phyloP scores from a whole-genome alignment of 1,284 basidiomycete species.

The Cryptococcus hybrid region DNA sequence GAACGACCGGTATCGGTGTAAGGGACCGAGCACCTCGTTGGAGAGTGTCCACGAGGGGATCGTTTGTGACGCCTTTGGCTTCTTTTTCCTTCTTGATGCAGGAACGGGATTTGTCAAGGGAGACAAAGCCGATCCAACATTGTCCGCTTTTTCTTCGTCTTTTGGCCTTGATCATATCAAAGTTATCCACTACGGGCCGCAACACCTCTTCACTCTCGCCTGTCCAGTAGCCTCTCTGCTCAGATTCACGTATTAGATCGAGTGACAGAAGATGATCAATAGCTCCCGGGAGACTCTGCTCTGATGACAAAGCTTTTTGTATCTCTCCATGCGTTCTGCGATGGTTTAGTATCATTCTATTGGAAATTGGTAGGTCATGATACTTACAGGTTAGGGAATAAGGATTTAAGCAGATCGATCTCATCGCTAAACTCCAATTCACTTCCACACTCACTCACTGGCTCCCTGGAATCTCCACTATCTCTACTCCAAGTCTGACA shows the following conservation, averaged over 20 bases:
- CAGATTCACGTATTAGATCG: constrained; percentile 35
- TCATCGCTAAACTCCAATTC: constrained; percentile 9
- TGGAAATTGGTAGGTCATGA: no score
- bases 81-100: constrained; percentile 1
- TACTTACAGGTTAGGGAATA: neutral
- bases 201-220: constrained; percentile 14
- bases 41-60: constrained; percentile 38
- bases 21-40: constrained; percentile 25
- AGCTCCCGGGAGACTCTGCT: constrained; percentile 24
- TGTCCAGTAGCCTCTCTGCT: constrained; percentile 34
- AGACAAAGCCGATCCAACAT: neutral
- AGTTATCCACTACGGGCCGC: no score
- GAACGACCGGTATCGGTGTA: constrained; percentile 42
- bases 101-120: neutral
- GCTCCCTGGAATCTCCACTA: neutral
- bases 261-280: constrained; percentile 43
- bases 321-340: constrained; percentile 6
- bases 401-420: neutral
- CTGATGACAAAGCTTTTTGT: constrained; percentile 20
- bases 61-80: constrained; percentile 16
- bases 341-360: neutral
- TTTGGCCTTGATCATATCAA: neutral
- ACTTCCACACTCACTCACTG: neutral
- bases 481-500: neutral
- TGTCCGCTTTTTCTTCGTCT: neutral